Evolutionary conservation across 371 early-diverging fungal genomes (phyloP), one percentile per base, ranked within the genome.

Genomic region (Mucor lusitanicus): DNA sequence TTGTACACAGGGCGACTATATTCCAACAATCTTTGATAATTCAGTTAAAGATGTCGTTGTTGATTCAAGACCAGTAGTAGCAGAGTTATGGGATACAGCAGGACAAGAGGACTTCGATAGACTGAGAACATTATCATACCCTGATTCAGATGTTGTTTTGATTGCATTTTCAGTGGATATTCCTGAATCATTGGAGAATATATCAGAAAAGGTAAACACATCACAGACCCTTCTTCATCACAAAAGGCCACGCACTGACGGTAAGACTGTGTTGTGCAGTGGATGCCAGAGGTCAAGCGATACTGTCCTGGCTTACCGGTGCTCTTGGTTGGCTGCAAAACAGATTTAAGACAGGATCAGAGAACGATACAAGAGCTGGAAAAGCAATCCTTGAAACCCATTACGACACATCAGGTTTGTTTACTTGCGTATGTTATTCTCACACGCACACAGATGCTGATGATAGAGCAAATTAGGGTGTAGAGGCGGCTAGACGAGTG

Each of bases 1-100:
- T 19, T 40, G 21, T 8, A 48, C 13, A 39, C 12, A 71, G 71
- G 63, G 76, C 60, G 63, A 63, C 27, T 81, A 79, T 65, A 63
- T 70, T 40, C 90, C 90, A 33, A 90, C 90, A 7, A 88, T 90
- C 44, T 94, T 95, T 75, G 94, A 94, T 74, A 92, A 91, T 76
- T 92, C 91, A 74, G 88, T 88, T 0, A 89, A 89, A 30, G 88
- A 91, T 53, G 85, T 93, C 15, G 87, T 86, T 78, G 87, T 91
- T 0, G 88, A 91, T 68, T 87, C 89, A 37, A 88, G 88, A 68
- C 88, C 87, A 19, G 86, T 92, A 59, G 88, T 88, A 64, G 73
- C 94, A 28, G 90, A 90, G 25, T 75, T 96, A 37, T 94, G 94
- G 92, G 96, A 95, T 81, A 96, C 95, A n/a, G 92, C 92, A 81